phyloP scores from a whole-genome alignment of 495 filamentous ascomycete genomes.

The Penicillium psychrofluorescens region DNA sequence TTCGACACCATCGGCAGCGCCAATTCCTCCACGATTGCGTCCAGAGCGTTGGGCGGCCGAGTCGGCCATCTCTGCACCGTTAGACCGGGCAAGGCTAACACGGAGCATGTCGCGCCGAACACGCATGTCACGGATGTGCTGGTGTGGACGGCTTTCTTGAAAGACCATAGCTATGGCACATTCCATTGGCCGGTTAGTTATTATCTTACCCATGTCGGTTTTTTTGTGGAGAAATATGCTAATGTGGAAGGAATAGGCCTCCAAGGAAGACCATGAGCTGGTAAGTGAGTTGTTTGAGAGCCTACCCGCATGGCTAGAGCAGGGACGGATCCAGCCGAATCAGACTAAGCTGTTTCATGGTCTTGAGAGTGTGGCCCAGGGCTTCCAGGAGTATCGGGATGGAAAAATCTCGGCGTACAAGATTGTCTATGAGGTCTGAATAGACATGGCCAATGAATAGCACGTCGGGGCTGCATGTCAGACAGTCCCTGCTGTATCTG shows the following conservation, averaged over 20 bases:
- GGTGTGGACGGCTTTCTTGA: conserved; percentile 26
- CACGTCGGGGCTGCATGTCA: too few relatives aligned
- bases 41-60: conserved; percentile 1
- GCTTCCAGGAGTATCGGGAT: conserved; percentile 20
- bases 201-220: background rate
- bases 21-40: conserved; percentile 11
- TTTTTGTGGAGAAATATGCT: background rate
- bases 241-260: conserved; percentile 7
- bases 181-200: conserved; percentile 20
- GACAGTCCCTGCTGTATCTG: too few relatives aligned
- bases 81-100: conserved; percentile 21
- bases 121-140: conserved; percentile 23
- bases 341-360: conserved; percentile 7
- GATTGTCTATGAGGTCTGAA: conserved; percentile 17
- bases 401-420: conserved; percentile 20
- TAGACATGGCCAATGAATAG: too few relatives aligned
- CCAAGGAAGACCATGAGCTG: conserved; percentile 19
- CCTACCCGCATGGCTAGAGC: conserved; percentile 16
- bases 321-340: conserved; percentile 14
- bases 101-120: conserved; percentile 9
- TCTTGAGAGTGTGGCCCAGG: conserved; percentile 9
- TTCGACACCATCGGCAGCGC: conserved; percentile 26
- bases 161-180: conserved; percentile 20
- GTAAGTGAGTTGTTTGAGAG: conserved; percentile 19
- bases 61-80: conserved; percentile 22